Evolutionary conservation across 2,329 filamentous ascomycete species (phyloP).

Genomic region (Cyphellophora europaea): DNA sequence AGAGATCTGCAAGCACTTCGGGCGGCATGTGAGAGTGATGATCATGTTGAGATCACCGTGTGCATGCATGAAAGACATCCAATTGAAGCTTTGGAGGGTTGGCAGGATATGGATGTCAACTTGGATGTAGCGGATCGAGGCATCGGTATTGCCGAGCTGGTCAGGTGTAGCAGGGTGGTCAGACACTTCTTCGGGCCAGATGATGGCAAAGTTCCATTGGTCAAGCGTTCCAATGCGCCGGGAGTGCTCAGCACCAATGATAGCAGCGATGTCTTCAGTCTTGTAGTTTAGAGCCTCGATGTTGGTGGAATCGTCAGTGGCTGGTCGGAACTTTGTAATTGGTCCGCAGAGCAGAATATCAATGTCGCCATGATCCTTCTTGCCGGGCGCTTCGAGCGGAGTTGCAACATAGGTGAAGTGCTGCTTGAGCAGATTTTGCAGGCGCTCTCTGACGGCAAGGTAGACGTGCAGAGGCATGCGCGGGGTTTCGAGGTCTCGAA

Average conservation of each 20-base stretch:
- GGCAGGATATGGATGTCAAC: conserved; percentile 56
- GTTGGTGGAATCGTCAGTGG: not conserved
- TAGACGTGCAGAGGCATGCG: no score
- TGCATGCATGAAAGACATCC: conserved; percentile 58
- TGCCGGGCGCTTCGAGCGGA: conserved; percentile 61
- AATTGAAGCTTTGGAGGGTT: conserved; percentile 38
- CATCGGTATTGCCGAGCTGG: not conserved
- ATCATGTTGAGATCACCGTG: conserved; percentile 66
- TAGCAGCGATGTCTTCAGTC: conserved; percentile 4
- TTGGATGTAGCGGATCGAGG: conserved; percentile 42
- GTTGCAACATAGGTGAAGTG: conserved; percentile 48
- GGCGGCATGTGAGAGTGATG: conserved; percentile 54
- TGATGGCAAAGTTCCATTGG: conserved; percentile 23
- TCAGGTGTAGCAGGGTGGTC: not conserved
- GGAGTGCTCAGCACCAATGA: conserved; percentile 10
- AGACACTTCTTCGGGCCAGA: conserved; percentile 11
- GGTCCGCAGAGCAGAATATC: conserved; percentile 56
- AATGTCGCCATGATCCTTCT: conserved; percentile 61
- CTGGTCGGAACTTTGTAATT: conserved; percentile 2
- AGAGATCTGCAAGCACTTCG: conserved; percentile 57
- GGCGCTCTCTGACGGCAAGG: no score
- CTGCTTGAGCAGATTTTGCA: no score
- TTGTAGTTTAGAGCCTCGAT: no score
- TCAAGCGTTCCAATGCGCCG: conserved; percentile 16
- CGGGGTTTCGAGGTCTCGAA: no score